Evolutionary conservation across 768 basidiomycete genomes (phyloP).

Genomic region (Lyophyllum decastes): DNA sequence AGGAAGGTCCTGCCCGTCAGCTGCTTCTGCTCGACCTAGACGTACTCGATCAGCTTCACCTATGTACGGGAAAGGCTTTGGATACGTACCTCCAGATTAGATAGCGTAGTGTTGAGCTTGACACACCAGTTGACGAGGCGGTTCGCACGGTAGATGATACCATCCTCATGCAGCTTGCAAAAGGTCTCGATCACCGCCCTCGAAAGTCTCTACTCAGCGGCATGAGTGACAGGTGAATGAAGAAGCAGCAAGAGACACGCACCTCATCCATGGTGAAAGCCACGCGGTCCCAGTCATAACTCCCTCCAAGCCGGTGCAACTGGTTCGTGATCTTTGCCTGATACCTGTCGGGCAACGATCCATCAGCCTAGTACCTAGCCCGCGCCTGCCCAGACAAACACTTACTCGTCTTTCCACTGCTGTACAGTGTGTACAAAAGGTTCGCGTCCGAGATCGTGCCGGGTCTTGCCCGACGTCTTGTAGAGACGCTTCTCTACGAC

Average conservation of each 20-base stretch:
- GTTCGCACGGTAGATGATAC: constrained; percentile 92
- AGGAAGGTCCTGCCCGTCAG: constrained; percentile 83
- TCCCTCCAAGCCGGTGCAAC: constrained; percentile 84
- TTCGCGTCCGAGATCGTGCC: constrained; percentile 95
- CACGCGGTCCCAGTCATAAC: constrained; percentile 91
- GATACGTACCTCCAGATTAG: constrained; percentile 84
- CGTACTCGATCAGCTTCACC: not conserved
- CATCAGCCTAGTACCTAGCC: not conserved
- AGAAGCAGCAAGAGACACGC: constrained; percentile 16
- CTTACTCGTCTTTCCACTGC: constrained; percentile 97
- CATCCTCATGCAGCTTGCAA: constrained; percentile 87
- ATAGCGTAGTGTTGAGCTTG: constrained; percentile 91
- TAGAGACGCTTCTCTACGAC: constrained; percentile 93
- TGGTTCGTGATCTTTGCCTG: constrained; percentile 92
- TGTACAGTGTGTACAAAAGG: constrained; percentile 87
- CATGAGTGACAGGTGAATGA: constrained; percentile 29
- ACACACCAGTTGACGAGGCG: constrained; percentile 99
- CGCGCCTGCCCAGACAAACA: constrained; percentile 8
- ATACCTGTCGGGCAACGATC: constrained; percentile 58
- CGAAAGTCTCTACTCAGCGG: constrained; percentile 46
- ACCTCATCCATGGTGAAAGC: constrained; percentile 97
- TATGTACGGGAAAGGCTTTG: not conserved
- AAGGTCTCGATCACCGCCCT: constrained; percentile 92
- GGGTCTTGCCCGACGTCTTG: constrained; percentile 78
- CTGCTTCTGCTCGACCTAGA: constrained; percentile 89